Base-by-base conservation (phyloP, 2,329 filamentous ascomycete genomes). In the Fusarium sp. region DNA sequence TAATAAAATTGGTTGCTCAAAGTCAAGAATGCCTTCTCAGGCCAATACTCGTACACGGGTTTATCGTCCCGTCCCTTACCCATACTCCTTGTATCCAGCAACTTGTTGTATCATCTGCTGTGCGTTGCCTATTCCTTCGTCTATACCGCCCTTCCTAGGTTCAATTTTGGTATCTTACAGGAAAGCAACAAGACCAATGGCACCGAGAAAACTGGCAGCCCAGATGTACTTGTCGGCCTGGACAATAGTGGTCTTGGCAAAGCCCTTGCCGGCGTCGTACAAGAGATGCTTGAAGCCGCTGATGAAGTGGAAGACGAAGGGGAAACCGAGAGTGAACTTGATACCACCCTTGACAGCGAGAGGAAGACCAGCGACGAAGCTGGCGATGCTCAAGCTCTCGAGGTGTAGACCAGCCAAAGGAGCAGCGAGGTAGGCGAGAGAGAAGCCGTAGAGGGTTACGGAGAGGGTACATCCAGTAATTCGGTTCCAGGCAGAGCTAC, bases 401-500 rank as follows among this genome's bases (percentile, higher is more conserved):
- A 88, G 76, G 80, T 89, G 86, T 80, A 83, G 84, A 70, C 86
- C 94, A 54, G 93, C 79, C 42, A 91, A 80, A 7, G 94, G 94
- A 0, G 93, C 89, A 68, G 87, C 87, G 64, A 97, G 90, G 85
- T 97, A 97, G 54, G 90, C 88, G 69, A 89, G 80, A 67, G 91
- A 89, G 83, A 93, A 97, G 77, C 88, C 79, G 86, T 97, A 97
- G 67, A 97, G 85, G 48, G 83, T 81, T 68, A 90, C 92, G 62
- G 89, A 90, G 70, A 96, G 85, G 62, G 85, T 79, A 76, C 85
- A 81, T 74, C 93, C 94, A n/a, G 93, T 95, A 82, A 97, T 88
- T 75, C 94, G 93, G 83, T 94, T 92, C 81, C 92, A 85, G 70
- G 86, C 85, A 58, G 84, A 88, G 72, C 89, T 89, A 71, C 86